Percentiles rank a stretch among this genome's conserved stretches.
Evolutionary conservation across 1,139 yeast genomes (phyloP).

Genomic region (Eremothecium sinecaudum): DNA sequence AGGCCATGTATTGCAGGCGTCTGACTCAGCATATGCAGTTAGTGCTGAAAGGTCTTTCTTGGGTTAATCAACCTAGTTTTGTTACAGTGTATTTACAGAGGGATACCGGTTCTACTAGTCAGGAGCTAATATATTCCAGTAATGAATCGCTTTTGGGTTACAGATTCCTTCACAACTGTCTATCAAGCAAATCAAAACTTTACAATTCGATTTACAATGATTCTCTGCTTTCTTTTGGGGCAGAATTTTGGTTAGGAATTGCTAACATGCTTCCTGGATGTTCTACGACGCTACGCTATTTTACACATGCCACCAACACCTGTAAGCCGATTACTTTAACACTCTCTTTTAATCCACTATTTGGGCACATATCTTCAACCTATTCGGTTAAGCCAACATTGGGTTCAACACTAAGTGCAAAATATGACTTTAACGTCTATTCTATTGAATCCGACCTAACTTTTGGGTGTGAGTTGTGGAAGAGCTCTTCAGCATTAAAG

Average conservation of each 20-base stretch:
- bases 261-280: conserved; percentile 75
- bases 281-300: conserved; percentile 75
- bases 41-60: conserved; percentile 59
- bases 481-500: conserved; percentile 14
- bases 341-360: conserved; percentile 74
- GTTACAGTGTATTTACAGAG: conserved; percentile 67
- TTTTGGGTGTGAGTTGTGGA: conserved; percentile 80
- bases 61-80: conserved; percentile 43
- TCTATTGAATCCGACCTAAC: conserved; percentile 84
- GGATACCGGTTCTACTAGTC: conserved; percentile 53
- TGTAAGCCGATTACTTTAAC: conserved; percentile 89
- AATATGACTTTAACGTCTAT: conserved; percentile 82
- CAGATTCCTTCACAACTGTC: conserved; percentile 63
- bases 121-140: conserved; percentile 79
- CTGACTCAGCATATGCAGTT: conserved; percentile 48
- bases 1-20: conserved; percentile 75
- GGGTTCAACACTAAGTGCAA: conserved; percentile 69
- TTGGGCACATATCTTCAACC: conserved; percentile 85
- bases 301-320: conserved; percentile 77
- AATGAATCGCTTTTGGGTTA: conserved; percentile 83
- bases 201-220: conserved; percentile 33
- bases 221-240: conserved; percentile 56
- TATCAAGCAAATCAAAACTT: conserved; percentile 31
- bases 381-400: conserved; percentile 77
- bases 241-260: conserved; percentile 86